Evolutionary conservation across 352 stramenopile species (phyloP), one percentile per base, ranked within the genome.

Genomic region (Globisporangium parvum): DNA sequence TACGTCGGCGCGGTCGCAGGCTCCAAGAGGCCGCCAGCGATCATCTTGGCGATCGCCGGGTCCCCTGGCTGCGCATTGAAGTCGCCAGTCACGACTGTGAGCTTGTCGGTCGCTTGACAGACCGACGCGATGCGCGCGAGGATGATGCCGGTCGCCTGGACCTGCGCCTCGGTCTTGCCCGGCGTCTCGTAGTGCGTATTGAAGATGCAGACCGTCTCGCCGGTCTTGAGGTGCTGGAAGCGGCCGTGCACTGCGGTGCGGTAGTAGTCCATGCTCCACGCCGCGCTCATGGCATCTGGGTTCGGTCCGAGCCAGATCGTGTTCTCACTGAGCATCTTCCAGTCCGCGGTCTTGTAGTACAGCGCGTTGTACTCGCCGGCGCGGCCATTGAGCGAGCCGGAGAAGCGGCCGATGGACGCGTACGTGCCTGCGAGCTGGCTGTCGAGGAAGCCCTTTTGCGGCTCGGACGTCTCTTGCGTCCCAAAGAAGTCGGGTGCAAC

Each of bases 161-260:
- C 71, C 63, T 92, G 81, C 12, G 79, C 79, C 42, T 85, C 69
- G 24, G 87, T 70, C 23, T 92, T 87, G 6, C 82, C 82, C 17
- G 77, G 80, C 2, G 78, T 93, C 66, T 93, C 82, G 55, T 85
- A 93, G 70, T 90, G 82, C 52, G 82, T 91, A 61, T 93, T 93
- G 47, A 91, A 57, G 26, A 93, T 57, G 31, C 82, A 93, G 8
- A 89, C 77, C 0, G 76, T 87, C 11, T 75, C 57, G 20, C 78
- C 76, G 2, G 72, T 79, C 17, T 55, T 59, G 52, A 73, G 69
- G 59, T 91, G 77, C 57, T 91, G 57, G 69, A 93, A 93, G 41
- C 82, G 82, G 1, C 74, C 82, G 57, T 67, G 87, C 12, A 87
- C 73, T 42, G 69, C 79, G 24, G 82, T 87, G 18, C 82, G 80